A percentile compares a stretch with the other conserved stretches of the same genome.
Evolutionary conservation across 164 flowering plant genomes (phyloP).

Genomic region (Magnolia kwangsiensis): DNA sequence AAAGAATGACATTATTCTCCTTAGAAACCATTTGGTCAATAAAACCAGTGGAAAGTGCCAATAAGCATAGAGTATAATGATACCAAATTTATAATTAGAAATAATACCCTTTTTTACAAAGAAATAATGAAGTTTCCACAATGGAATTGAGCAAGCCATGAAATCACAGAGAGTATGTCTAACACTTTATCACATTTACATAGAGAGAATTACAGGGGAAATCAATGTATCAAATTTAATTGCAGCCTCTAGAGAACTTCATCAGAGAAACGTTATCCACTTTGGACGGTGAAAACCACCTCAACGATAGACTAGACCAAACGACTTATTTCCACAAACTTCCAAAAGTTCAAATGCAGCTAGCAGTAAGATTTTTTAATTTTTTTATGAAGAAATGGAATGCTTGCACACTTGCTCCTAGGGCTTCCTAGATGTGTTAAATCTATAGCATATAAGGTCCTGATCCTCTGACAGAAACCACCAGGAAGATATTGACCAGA

Average conservation of each 20-base stretch:
- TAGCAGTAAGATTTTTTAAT: background rate
- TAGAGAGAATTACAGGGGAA: background rate
- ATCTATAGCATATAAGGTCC: no score
- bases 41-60: background rate
- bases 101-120: background rate
- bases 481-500: background rate
- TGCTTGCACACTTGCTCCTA: no score
- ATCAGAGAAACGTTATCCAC: background rate
- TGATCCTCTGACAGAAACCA: background rate
- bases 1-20: background rate
- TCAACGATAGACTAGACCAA: background rate
- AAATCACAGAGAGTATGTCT: no score
- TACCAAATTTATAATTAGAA: no score
- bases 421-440: no score
- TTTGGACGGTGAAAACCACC: background rate
- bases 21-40: background rate
- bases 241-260: background rate
- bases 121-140: no score
- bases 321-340: background rate
- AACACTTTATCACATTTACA: background rate
- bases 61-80: background rate
- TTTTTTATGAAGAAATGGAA: no score
- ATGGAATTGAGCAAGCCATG: no score
- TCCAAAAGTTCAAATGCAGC: background rate
- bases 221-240: background rate